These are phyloP conservation scores for Trametes cingulata DNA, from an alignment of 768 basidiomycete species.

Conservation along the genomic window DNA sequence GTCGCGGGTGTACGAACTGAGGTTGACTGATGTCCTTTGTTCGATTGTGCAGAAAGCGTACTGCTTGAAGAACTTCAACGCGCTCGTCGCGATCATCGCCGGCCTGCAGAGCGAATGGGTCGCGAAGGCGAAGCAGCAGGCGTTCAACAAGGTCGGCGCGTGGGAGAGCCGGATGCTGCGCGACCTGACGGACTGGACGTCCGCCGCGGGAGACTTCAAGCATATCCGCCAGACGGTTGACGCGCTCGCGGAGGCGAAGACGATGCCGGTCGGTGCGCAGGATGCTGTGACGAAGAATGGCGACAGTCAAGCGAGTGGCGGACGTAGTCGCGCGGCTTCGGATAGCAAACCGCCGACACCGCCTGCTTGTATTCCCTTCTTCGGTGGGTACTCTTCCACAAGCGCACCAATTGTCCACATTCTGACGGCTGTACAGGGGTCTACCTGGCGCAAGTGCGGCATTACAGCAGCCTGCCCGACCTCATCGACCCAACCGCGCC, in stretches of 20 bases:
- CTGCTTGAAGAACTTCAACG: constrained; percentile 71
- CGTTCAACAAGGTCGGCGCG: constrained; percentile 64
- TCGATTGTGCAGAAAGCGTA: constrained; percentile 68
- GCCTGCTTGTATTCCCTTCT: constrained; percentile 76
- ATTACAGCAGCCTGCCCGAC: constrained; percentile 68
- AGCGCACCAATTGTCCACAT: too few species aligned
- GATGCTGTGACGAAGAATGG: constrained; percentile 52
- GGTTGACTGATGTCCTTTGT: background rate
- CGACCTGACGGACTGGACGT: constrained; percentile 68
- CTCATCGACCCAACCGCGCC: constrained; percentile 84
- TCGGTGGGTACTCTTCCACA: constrained; percentile 48
- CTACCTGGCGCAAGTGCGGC: constrained; percentile 72
- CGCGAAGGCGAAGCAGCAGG: constrained; percentile 61
- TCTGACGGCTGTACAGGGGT: constrained; percentile 48
- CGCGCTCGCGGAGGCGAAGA: constrained; percentile 65
- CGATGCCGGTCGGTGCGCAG: constrained; percentile 53
- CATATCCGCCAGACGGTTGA: constrained; percentile 68
- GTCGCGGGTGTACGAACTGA: background rate
- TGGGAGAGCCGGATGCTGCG: constrained; percentile 75
- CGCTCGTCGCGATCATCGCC: constrained; percentile 76
- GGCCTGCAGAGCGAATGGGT: constrained; percentile 76
- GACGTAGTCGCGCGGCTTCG: constrained; percentile 38
- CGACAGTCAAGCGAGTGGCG: constrained; percentile 34
- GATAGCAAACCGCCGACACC: constrained; percentile 44
- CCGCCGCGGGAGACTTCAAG: constrained; percentile 68